These are phyloP conservation scores for Fusarium haematococcum DNA, from an alignment of 2,329 filamentous ascomycete species.

Conservation along the genomic window DNA sequence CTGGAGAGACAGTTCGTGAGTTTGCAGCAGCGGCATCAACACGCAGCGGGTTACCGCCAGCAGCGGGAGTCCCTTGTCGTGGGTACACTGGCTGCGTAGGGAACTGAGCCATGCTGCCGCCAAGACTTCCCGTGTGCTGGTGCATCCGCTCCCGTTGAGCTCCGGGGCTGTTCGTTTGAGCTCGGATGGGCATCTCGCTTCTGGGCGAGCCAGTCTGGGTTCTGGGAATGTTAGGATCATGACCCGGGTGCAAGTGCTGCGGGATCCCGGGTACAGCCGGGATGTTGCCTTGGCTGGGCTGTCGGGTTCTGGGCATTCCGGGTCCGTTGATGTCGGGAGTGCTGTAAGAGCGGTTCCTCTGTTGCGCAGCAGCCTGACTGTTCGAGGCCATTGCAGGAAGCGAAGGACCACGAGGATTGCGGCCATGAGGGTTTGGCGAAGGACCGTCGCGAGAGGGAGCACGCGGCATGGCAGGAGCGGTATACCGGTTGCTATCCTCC, in stretches of 20 bases:
- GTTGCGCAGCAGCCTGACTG: slow-evolving; percentile 69
- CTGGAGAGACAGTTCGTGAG: slow-evolving; percentile 60
- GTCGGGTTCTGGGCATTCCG: slow-evolving; percentile 67
- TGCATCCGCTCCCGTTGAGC: slow-evolving; percentile 71
- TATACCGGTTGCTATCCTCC: slow-evolving; percentile 85
- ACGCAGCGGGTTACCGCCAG: slow-evolving; percentile 49
- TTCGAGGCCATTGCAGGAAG: slow-evolving; percentile 76
- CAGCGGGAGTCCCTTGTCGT: slow-evolving; percentile 59
- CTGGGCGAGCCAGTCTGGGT: slow-evolving; percentile 86
- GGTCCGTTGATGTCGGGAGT: slow-evolving; percentile 91
- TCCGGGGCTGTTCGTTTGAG: slow-evolving; percentile 78
- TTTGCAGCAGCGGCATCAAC: slow-evolving; percentile 54
- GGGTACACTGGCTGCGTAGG: slow-evolving; percentile 66
- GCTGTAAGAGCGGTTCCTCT: slow-evolving; percentile 89
- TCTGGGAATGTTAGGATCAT: slow-evolving; percentile 75
- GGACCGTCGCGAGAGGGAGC: slow-evolving; percentile 83
- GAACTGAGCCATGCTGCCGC: slow-evolving; percentile 67
- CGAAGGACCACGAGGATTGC: slow-evolving; percentile 81
- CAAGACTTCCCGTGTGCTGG: slow-evolving; percentile 61
- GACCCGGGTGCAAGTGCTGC: slow-evolving; percentile 71
- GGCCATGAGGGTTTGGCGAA: slow-evolving; percentile 72
- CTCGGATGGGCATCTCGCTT: slow-evolving; percentile 73
- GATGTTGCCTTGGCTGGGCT: slow-evolving; percentile 66
- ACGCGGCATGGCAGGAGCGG: slow-evolving; percentile 86
- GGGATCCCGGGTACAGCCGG: slow-evolving; percentile 83